Percentiles rank a stretch among this genome's conserved stretches.
These are phyloP conservation scores for Pseudopyricularia javanii DNA, from an alignment of 2,329 filamentous ascomycete species.

Conservation along the genomic window DNA sequence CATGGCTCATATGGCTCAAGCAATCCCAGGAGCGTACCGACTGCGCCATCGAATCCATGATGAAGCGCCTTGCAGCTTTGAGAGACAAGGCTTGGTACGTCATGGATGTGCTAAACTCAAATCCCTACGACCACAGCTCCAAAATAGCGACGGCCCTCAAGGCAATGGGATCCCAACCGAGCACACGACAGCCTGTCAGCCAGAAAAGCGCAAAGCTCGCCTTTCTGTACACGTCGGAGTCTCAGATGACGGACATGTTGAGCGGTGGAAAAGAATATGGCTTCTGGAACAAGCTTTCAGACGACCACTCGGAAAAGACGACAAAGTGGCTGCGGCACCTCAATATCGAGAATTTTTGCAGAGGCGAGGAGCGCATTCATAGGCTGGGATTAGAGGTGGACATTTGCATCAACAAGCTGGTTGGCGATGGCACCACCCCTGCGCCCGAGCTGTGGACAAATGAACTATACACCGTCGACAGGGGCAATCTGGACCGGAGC, in stretches of 20 bases:
- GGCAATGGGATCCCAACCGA: conserved; percentile 54
- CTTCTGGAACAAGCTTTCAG: conserved; percentile 89
- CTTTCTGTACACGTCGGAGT: conserved; percentile 69
- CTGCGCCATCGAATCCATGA: conserved; percentile 60
- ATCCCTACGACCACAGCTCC: conserved; percentile 73
- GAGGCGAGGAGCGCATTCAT: conserved; percentile 88
- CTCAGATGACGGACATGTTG: conserved; percentile 76
- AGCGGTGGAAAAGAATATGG: conserved; percentile 74
- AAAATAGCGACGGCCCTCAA: conserved; percentile 81
- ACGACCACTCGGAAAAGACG: conserved; percentile 83
- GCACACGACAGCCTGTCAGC: background rate
- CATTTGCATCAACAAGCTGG: conserved; percentile 71
- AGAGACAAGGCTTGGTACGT: conserved; percentile 99
- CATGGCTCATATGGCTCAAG: conserved; percentile 73
- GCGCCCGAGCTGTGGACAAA: conserved; percentile 70
- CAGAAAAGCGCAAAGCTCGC: conserved; percentile 30
- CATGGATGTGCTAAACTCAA: conserved; percentile 83
- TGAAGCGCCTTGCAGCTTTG: conserved; percentile 59
- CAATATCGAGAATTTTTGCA: conserved; percentile 84
- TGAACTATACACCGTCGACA: conserved; percentile 72
- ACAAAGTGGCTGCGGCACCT: conserved; percentile 69
- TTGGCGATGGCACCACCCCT: conserved; percentile 33
- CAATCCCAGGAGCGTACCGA: conserved; percentile 72
- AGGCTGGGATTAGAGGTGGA: conserved; percentile 86
- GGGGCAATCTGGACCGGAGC: conserved; percentile 41